Evolutionary conservation across 2,329 filamentous ascomycete genomes (phyloP).

Genomic region (Nakataea oryzae): DNA sequence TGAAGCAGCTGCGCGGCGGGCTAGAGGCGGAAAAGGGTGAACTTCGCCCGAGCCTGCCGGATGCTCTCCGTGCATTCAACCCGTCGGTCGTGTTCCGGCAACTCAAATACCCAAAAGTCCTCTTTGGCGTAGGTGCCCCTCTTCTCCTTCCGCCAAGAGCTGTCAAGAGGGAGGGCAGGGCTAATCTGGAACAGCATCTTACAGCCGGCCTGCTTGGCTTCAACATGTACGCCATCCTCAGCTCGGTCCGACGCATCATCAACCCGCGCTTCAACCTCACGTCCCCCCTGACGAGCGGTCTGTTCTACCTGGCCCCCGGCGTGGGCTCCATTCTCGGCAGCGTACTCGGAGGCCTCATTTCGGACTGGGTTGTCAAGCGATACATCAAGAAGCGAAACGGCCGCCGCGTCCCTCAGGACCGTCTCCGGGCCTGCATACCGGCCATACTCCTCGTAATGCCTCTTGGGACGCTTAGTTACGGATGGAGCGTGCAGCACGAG

Average conservation of each 20-base stretch:
- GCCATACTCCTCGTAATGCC: conserved; percentile 50
- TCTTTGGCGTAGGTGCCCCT: not conserved
- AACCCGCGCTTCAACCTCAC: conserved; percentile 64
- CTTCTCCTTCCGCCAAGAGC: no score
- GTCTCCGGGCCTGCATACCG: conserved; percentile 47
- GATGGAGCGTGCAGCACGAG: conserved; percentile 37
- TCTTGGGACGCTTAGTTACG: conserved; percentile 53
- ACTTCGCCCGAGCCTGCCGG: not conserved
- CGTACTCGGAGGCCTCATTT: conserved; percentile 61
- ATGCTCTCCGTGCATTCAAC: conserved; percentile 3
- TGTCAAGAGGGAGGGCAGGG: not conserved
- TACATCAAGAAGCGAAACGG: conserved; percentile 51
- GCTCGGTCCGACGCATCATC: conserved; percentile 61
- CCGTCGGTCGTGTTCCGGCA: conserved; percentile 4
- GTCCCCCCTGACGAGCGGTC: conserved; percentile 53
- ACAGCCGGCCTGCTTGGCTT: conserved; percentile 49
- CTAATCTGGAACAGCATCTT: conserved; percentile 5
- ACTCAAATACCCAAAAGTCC: conserved; percentile 3
- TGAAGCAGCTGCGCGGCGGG: not conserved
- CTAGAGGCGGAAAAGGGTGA: not conserved
- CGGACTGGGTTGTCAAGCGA: conserved; percentile 54
- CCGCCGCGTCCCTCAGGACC: conserved; percentile 55
- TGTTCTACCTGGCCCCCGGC: conserved; percentile 68
- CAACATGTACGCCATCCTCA: conserved; percentile 55
- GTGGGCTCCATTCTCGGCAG: conserved; percentile 60